These are phyloP conservation scores for Lathyrus oleraceus DNA, from an alignment of 306 rosid genomes.

Conservation along the genomic window DNA sequence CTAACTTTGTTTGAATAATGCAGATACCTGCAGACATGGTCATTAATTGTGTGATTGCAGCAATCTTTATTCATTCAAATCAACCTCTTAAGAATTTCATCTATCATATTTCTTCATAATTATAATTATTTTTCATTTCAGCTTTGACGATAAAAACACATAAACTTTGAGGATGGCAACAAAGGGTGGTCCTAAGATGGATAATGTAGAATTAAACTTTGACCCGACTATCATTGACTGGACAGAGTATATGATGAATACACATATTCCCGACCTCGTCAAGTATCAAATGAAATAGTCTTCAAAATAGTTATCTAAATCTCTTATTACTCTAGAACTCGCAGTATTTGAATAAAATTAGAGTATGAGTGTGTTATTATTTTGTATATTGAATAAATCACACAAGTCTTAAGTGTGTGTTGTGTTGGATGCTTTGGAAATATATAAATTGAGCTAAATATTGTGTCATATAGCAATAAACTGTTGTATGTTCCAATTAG, in stretches of 20 bases:
- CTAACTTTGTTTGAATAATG: not conserved
- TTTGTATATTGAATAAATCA: too few species aligned
- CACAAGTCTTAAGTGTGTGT: too few species aligned
- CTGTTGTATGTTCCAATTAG: too few species aligned
- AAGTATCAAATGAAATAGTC: slow-evolving; percentile 23
- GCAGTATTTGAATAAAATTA: not conserved
- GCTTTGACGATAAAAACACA: slow-evolving; percentile 50
- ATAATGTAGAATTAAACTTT: slow-evolving; percentile 23
- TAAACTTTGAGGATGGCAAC: slow-evolving; percentile 27
- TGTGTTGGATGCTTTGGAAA: too few species aligned
- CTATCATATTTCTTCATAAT: slow-evolving; percentile 47
- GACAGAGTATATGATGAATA: slow-evolving; percentile 46
- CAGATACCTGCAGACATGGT: slow-evolving; percentile 62
- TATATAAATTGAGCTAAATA: too few species aligned
- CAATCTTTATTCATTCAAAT: slow-evolving; percentile 39
- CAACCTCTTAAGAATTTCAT: slow-evolving; percentile 17
- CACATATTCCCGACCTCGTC: slow-evolving; percentile 49
- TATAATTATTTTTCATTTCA: not conserved
- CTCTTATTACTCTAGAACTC: not conserved
- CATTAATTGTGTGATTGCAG: slow-evolving; percentile 42
- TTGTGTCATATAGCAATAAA: too few species aligned
- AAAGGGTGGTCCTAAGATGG: not conserved
- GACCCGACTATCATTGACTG: slow-evolving; percentile 48
- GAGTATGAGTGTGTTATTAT: not conserved
- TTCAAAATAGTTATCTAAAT: not conserved